phyloP scores from a whole-genome alignment of 225 moss, liverwort and hornwort genomes.

The Sphagnum tenellum region DNA sequence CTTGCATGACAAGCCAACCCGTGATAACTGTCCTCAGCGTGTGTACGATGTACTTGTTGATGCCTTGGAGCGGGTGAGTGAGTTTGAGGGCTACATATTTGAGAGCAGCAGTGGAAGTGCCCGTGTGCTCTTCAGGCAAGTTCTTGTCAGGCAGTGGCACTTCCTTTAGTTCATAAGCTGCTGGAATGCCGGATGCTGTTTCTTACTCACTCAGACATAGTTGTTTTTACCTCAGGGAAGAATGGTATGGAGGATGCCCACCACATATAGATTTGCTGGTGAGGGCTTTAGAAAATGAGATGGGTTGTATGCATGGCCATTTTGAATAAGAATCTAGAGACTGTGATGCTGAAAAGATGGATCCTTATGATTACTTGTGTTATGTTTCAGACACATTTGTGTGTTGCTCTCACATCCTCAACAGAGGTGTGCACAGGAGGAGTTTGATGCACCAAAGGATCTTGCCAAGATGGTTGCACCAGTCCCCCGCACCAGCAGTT shows the following conservation, averaged over 20 bases:
- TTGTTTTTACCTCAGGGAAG: too few relatives aligned
- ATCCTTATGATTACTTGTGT: too few relatives aligned
- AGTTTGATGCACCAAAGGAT: constrained; percentile 57
- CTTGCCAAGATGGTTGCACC: constrained; percentile 41
- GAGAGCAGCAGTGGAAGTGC: constrained; percentile 96
- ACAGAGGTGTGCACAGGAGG: constrained; percentile 67
- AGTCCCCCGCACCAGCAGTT: constrained; percentile 38
- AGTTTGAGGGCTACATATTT: constrained; percentile 86
- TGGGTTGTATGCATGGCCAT: too few relatives aligned
- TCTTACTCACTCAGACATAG: too few relatives aligned
- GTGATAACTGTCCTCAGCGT: constrained; percentile 70
- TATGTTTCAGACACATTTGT: constrained; percentile 41
- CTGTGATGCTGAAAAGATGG: too few relatives aligned
- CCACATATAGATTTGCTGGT: too few relatives aligned
- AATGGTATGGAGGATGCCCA: too few relatives aligned
- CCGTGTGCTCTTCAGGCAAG: constrained; percentile 56
- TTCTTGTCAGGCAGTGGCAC: background rate
- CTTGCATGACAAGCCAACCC: constrained; percentile 80
- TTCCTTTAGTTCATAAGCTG: too few relatives aligned
- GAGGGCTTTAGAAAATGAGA: too few relatives aligned
- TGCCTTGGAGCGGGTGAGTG: constrained; percentile 84
- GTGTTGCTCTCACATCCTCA: constrained; percentile 74
- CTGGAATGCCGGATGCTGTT: too few relatives aligned
- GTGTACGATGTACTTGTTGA: constrained; percentile 93
- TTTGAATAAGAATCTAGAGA: too few relatives aligned